These are phyloP conservation scores for Firmiana major DNA, from an alignment of 345 rosid genomes.

Conservation along the genomic window DNA sequence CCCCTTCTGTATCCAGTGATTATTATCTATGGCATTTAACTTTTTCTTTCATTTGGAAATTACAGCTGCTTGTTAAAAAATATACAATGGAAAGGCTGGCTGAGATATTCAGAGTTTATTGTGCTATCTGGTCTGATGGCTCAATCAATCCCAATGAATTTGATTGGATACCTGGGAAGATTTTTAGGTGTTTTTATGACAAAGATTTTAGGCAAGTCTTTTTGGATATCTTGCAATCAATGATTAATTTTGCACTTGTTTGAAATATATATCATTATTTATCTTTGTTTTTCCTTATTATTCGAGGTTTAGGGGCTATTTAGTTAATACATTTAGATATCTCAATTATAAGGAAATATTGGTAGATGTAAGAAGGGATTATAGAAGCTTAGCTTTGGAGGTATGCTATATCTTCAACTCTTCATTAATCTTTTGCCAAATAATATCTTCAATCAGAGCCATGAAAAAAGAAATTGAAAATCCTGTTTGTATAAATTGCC, in stretches of 20 bases:
- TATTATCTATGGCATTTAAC: constrained; percentile 7
- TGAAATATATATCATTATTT: not conserved
- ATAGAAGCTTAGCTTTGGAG: not conserved
- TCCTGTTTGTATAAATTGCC: not conserved
- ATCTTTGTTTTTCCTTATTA: not conserved
- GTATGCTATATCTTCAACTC: not conserved
- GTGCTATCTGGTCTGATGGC: constrained; percentile 46
- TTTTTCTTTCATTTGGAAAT: constrained; percentile 14
- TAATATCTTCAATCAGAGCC: not conserved
- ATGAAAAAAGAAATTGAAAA: not conserved
- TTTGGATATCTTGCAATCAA: not conserved
- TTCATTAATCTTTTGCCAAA: not conserved
- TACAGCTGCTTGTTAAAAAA: constrained; percentile 79
- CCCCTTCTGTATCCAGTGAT: constrained; percentile 16
- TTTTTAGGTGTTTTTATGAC: constrained; percentile 90
- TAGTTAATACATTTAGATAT: not conserved
- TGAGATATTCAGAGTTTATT: constrained; percentile 67
- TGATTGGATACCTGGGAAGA: constrained; percentile 97
- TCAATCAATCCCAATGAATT: constrained; percentile 43
- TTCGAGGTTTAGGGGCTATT: constrained; percentile 1
- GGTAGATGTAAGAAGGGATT: not conserved
- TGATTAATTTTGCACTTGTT: not conserved
- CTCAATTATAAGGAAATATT: not conserved
- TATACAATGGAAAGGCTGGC: constrained; percentile 87
- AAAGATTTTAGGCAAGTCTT: constrained; percentile 80